Conservation (phyloP, 768 basidiomycete genomes). For the Lactifluus piperatus region DNA sequence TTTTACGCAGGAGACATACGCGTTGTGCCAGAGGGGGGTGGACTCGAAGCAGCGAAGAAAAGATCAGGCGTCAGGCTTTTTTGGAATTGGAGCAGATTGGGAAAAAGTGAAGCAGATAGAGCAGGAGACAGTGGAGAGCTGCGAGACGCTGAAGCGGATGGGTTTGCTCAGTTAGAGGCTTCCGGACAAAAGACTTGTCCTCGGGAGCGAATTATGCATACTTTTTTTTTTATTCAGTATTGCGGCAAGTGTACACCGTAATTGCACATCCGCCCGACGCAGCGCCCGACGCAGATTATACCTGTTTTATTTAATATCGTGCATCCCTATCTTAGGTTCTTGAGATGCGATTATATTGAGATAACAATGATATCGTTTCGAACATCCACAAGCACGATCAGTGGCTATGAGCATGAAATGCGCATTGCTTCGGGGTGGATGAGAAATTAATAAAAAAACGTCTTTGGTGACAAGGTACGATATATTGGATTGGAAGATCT, state of each 20-base stretch:
- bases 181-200: not conserved
- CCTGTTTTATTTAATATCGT: slow-evolving; percentile 1
- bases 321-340: not conserved
- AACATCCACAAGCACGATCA: not conserved
- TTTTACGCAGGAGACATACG: slow-evolving; percentile 63
- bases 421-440: not conserved
- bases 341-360: not conserved
- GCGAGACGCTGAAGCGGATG: slow-evolving; percentile 64
- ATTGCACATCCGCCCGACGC: not conserved
- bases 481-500: slow-evolving; percentile 14
- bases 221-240: not conserved
- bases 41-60: slow-evolving; percentile 62
- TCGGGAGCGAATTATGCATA: slow-evolving; percentile 4
- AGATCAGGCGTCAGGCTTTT: slow-evolving; percentile 75
- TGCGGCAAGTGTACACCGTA: not conserved
- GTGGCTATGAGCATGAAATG: not conserved
- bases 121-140: slow-evolving; percentile 60
- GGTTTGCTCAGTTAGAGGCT: slow-evolving; percentile 44
- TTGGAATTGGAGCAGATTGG: slow-evolving; percentile 91
- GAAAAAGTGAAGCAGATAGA: slow-evolving; percentile 74
- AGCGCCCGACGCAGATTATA: too few relatives aligned
- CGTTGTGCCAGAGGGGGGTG: slow-evolving; percentile 60
- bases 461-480: slow-evolving; percentile 2
- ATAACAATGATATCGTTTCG: not conserved
- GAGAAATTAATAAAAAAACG: not conserved